phyloP scores from a whole-genome alignment of 169 alveolate genomes.

The Theileria sp. region DNA sequence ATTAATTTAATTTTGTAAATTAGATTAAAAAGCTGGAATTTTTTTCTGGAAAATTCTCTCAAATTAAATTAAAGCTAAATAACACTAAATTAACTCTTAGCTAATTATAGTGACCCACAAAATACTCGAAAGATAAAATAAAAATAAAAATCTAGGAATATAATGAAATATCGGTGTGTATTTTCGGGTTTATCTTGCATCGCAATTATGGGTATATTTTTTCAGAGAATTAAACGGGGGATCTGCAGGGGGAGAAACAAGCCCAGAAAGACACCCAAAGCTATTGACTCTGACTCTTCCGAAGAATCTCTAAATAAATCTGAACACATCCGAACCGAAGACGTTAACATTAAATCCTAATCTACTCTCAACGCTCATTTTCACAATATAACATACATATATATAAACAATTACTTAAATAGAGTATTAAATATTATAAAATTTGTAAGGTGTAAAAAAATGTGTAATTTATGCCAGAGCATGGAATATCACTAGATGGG shows the following conservation, averaged over 20 bases:
- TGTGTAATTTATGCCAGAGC: background rate
- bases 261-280: background rate
- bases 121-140: background rate
- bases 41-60: background rate
- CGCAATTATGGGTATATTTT: background rate
- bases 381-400: background rate
- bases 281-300: background rate
- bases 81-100: background rate
- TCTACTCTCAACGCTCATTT: background rate
- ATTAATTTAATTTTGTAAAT: too few relatives aligned
- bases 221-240: background rate
- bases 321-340: background rate
- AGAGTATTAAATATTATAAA: too few relatives aligned
- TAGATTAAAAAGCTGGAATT: background rate
- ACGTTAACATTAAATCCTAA: background rate
- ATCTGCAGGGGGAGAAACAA: background rate
- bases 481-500: background rate
- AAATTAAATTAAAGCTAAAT: background rate
- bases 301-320: slow-evolving; percentile 2
- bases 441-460: background rate
- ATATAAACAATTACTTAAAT: too few relatives aligned
- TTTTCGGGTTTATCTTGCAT: slow-evolving; percentile 9
- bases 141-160: background rate
- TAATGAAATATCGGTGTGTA: background rate
- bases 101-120: background rate